A percentile compares a stretch with the other conserved stretches of the same genome.
phyloP scores from a whole-genome alignment of 2,329 filamentous ascomycete species.

The Ophiognomonia clavigignenti-juglandacearum region DNA sequence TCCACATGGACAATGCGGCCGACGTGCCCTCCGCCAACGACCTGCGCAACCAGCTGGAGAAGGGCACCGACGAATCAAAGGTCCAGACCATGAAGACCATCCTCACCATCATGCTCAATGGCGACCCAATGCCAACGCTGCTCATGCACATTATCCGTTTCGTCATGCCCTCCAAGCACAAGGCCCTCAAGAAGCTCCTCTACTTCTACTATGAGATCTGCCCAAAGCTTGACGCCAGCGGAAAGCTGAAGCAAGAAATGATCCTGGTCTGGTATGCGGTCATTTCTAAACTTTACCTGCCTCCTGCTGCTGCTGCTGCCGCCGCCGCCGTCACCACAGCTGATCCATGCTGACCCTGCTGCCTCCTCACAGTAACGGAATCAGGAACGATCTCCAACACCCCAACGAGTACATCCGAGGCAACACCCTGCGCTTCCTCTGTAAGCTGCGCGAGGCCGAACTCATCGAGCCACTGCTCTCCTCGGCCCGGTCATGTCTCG shows the following conservation, averaged over 20 bases:
- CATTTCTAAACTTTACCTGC: neutral
- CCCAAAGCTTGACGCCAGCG: constrained; percentile 84
- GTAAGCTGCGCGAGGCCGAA: constrained; percentile 92
- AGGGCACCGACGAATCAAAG: constrained; percentile 89
- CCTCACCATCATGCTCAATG: constrained; percentile 95
- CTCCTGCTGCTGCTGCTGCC: no score
- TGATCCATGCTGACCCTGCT: constrained; percentile 20
- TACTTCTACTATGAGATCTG: constrained; percentile 99
- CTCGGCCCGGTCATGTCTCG: constrained; percentile 84
- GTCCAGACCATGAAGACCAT: constrained; percentile 95
- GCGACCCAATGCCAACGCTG: constrained; percentile 88
- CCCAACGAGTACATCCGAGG: constrained; percentile 97
- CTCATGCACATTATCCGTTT: constrained; percentile 99
- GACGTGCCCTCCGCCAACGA: constrained; percentile 89
- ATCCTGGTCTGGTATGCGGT: constrained; percentile 90
- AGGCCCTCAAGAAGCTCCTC: constrained; percentile 92
- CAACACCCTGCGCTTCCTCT: constrained; percentile 96
- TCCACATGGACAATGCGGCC: constrained; percentile 95
- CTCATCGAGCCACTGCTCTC: constrained; percentile 94
- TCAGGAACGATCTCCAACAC: constrained; percentile 94
- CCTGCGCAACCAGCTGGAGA: constrained; percentile 87
- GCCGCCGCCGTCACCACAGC: neutral
- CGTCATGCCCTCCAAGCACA: constrained; percentile 98
- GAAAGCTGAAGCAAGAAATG: constrained; percentile 99
- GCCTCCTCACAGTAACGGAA: constrained; percentile 70